Evolutionary conservation across 805 yeast species (phyloP).

Genomic region (Candida piceae): DNA sequence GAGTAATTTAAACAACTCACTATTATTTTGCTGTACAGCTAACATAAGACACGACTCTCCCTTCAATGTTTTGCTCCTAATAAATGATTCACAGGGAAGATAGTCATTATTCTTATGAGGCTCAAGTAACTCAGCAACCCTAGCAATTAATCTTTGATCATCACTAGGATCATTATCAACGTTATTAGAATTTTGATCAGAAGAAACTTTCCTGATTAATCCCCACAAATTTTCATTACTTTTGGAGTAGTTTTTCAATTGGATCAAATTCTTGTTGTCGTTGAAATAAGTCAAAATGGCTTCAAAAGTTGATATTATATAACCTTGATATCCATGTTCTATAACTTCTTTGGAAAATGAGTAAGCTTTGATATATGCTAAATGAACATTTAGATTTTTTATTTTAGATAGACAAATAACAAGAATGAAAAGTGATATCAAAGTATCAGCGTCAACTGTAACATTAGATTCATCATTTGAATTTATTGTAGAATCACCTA

Average conservation of each 20-base stretch:
- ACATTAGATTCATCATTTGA: slow-evolving; percentile 9
- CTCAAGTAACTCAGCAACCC: slow-evolving; percentile 11
- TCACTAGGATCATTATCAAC: slow-evolving; percentile 15
- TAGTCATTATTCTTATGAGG: slow-evolving; percentile 9
- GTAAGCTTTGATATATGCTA: slow-evolving; percentile 62
- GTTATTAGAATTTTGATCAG: slow-evolving; percentile 18
- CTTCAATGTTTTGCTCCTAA: slow-evolving; percentile 37
- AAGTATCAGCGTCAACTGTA: slow-evolving; percentile 72
- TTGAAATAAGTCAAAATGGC: slow-evolving; percentile 70
- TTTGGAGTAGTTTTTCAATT: slow-evolving; percentile 37
- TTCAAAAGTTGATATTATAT: slow-evolving; percentile 77
- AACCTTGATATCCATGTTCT: slow-evolving; percentile 61
- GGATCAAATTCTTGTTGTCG: slow-evolving; percentile 31
- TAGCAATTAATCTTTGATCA: slow-evolving; percentile 8
- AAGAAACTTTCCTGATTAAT: slow-evolving; percentile 33
- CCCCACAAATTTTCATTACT: slow-evolving; percentile 52
- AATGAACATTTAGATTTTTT: slow-evolving; percentile 53
- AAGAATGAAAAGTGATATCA: slow-evolving; percentile 66
- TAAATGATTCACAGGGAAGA: slow-evolving; percentile 16
- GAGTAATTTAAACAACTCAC: slow-evolving; percentile 40
- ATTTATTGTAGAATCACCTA: slow-evolving; percentile 21
- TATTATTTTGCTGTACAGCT: slow-evolving; percentile 48
- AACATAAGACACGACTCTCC: slow-evolving; percentile 73
- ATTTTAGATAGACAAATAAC: slow-evolving; percentile 63
- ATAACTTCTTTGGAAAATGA: slow-evolving; percentile 37